Conservation (phyloP, 2,329 filamentous ascomycete species). For the Bipolaris zeicola region DNA sequence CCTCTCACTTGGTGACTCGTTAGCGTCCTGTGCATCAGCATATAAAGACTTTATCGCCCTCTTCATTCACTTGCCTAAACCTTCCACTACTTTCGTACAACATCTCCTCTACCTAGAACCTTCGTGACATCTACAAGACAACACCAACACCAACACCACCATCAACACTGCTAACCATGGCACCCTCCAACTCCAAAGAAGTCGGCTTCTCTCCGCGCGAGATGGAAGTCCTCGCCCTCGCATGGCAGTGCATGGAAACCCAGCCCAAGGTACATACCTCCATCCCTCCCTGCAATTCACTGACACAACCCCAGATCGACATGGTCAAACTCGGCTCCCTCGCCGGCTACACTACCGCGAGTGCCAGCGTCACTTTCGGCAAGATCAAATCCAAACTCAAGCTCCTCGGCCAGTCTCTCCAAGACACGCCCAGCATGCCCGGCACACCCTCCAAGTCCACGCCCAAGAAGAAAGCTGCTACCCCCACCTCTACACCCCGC, state of each 20-base stretch:
- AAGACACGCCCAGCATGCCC: neutral
- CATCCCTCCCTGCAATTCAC: neutral
- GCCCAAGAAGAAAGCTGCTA: neutral
- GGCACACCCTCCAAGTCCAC: neutral
- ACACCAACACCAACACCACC: slow-evolving; percentile 4
- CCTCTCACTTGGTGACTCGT: neutral
- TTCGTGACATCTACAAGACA: neutral
- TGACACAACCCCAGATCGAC: slow-evolving; percentile 21
- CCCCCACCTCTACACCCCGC: neutral
- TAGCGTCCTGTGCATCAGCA: neutral
- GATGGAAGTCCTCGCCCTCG: slow-evolving; percentile 38
- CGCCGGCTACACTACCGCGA: slow-evolving; percentile 33
- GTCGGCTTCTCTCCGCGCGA: slow-evolving; percentile 31
- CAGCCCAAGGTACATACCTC: slow-evolving; percentile 38
- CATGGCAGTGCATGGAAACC: slow-evolving; percentile 44
- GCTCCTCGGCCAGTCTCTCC: slow-evolving; percentile 12
- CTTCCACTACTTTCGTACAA: slow-evolving; percentile 3
- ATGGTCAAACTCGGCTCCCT: slow-evolving; percentile 28
- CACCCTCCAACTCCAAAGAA: slow-evolving; percentile 9
- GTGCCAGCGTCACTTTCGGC: slow-evolving; percentile 37
- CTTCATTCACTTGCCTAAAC: neutral
- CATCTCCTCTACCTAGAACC: neutral
- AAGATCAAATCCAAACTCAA: slow-evolving; percentile 44
- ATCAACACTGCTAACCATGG: slow-evolving; percentile 15
- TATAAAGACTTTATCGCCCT: neutral